Conservation (phyloP, 2,329 filamentous ascomycete species). For the Ascomycota sp. region DNA sequence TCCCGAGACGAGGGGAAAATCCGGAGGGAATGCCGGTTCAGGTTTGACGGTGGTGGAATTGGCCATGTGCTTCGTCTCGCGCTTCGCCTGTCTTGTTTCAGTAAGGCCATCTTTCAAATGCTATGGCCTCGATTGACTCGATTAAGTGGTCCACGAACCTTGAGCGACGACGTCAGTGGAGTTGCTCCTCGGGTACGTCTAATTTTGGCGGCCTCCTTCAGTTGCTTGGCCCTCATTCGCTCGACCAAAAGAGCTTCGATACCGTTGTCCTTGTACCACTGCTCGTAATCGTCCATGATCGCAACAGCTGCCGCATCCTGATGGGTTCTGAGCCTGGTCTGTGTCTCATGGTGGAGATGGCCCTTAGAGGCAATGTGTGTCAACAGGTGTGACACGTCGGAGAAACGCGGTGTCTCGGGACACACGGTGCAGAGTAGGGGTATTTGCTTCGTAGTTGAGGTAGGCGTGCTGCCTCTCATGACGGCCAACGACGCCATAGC, state of each 20-base stretch:
- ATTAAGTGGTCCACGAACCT: conserved; percentile 3
- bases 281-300: conserved; percentile 44
- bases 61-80: conserved; percentile 8
- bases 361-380: conserved; percentile 84
- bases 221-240: conserved; percentile 53
- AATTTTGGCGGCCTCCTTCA: conserved; percentile 36
- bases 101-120: too few relatives aligned
- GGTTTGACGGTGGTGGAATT: conserved; percentile 7
- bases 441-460: conserved; percentile 19
- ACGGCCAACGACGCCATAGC: conserved; percentile 15
- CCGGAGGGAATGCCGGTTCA: conserved; percentile 8
- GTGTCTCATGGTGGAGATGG: conserved; percentile 70
- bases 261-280: conserved; percentile 53
- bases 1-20: conserved; percentile 10
- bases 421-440: conserved; percentile 68
- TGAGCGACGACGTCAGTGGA: conserved; percentile 3
- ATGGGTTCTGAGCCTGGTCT: conserved; percentile 49
- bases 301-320: conserved; percentile 41
- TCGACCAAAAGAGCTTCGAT: conserved; percentile 56
- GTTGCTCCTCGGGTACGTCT: conserved; percentile 14
- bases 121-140: too few relatives aligned
- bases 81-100: conserved; percentile 7
- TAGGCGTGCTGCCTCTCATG: conserved; percentile 4
- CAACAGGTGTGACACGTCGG: conserved; percentile 73
- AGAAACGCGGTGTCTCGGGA: conserved; percentile 57